Evolutionary conservation across 148 eudicot genomes (phyloP).

Genomic region (Bassia scoparia): DNA sequence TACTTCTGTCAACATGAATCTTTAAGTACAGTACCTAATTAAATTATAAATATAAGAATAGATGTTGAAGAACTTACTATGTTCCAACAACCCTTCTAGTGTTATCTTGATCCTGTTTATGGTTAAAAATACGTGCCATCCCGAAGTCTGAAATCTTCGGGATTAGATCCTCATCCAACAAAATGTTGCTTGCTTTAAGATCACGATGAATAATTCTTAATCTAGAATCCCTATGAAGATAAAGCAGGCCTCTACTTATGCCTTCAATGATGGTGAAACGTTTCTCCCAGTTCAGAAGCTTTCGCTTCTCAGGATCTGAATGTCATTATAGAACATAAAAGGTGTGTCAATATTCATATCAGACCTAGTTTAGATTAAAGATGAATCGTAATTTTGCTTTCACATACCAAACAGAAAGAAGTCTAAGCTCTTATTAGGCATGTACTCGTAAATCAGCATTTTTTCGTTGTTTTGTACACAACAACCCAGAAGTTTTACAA

Average conservation of each 20-base stretch:
- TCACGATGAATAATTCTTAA: slow-evolving; percentile 31
- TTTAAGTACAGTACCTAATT: background rate
- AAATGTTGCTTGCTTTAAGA: slow-evolving; percentile 33
- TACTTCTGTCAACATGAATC: background rate
- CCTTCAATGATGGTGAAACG: slow-evolving; percentile 36
- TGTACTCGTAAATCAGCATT: slow-evolving; percentile 29
- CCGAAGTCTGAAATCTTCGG: slow-evolving; percentile 35
- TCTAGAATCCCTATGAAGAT: slow-evolving; percentile 33
- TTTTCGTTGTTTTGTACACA: slow-evolving; percentile 26
- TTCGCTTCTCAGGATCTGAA: slow-evolving; percentile 25
- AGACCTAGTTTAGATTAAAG: background rate
- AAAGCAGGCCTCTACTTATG: slow-evolving; percentile 31
- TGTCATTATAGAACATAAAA: background rate
- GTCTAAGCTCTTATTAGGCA: slow-evolving; percentile 33
- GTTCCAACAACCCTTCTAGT: slow-evolving; percentile 35
- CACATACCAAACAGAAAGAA: slow-evolving; percentile 26
- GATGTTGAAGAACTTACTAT: slow-evolving; percentile 19
- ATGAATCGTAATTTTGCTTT: background rate
- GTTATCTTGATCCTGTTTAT: slow-evolving; percentile 29
- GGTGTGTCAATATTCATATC: background rate
- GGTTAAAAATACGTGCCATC: slow-evolving; percentile 32
- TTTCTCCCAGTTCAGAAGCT: slow-evolving; percentile 25
- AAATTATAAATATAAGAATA: background rate
- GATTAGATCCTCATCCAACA: slow-evolving; percentile 31
- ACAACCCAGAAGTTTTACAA: slow-evolving; percentile 29